These are phyloP conservation scores for Colletotrichum tropicicola DNA, from an alignment of 2,329 filamentous ascomycete species.

Conservation along the genomic window DNA sequence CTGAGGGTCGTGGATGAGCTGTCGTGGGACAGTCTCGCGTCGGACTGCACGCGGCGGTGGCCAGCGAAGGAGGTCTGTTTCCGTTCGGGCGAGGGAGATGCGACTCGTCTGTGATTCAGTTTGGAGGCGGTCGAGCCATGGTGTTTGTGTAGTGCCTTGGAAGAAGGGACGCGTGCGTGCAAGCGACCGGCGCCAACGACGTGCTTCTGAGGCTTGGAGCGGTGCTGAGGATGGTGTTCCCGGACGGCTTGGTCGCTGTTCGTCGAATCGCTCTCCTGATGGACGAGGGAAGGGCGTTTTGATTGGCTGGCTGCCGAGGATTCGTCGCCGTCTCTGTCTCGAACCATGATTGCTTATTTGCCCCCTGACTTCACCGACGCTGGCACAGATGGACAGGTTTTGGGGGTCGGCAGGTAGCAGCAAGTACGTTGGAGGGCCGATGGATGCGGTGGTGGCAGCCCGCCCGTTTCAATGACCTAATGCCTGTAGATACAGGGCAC, in stretches of 20 bases:
- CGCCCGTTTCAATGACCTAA: constrained; percentile 23
- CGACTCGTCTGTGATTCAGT: constrained; percentile 49
- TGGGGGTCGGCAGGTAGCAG: not conserved
- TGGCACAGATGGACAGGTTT: constrained; percentile 12
- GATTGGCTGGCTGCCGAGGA: constrained; percentile 61
- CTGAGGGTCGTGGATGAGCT: constrained; percentile 54
- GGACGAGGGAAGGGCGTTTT: constrained; percentile 56
- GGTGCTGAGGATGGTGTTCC: constrained; percentile 39
- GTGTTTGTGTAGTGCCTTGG: constrained; percentile 60
- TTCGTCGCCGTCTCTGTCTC: constrained; percentile 57
- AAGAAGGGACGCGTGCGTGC: constrained; percentile 61
- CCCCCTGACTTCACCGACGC: not conserved
- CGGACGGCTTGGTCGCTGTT: constrained; percentile 40
- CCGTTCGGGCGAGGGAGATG: constrained; percentile 53
- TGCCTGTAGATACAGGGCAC: constrained; percentile 10
- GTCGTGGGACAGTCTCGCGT: constrained; percentile 58
- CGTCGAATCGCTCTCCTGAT: constrained; percentile 47
- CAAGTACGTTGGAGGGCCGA: constrained; percentile 5
- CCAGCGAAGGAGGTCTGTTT: constrained; percentile 35
- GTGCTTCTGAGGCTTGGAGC: constrained; percentile 46
- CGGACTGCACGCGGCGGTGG: constrained; percentile 35
- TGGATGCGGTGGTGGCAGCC: constrained; percentile 15
- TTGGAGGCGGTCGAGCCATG: constrained; percentile 46
- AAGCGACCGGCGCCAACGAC: constrained; percentile 55
- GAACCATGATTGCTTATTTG: constrained; percentile 45